phyloP scores from a whole-genome alignment of 2,329 filamentous ascomycete genomes.

The Neofusicoccum parvum region DNA sequence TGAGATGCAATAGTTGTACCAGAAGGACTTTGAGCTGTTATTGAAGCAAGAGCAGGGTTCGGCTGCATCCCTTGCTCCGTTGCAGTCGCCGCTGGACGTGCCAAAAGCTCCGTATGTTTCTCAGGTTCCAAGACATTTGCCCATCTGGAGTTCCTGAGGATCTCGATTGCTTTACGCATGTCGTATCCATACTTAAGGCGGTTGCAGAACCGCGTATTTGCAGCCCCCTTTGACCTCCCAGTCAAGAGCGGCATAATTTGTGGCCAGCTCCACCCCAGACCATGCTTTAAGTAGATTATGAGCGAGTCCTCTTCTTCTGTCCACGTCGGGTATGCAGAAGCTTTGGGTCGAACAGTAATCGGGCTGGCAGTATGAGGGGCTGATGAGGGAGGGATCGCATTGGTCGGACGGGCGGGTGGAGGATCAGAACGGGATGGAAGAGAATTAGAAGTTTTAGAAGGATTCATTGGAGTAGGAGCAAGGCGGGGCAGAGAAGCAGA shows the following conservation, averaged over 20 bases:
- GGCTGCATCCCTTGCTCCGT: neutral
- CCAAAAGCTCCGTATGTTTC: neutral
- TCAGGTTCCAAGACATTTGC: conserved; percentile 5
- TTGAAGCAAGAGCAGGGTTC: too few relatives aligned
- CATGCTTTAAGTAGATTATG: conserved; percentile 46
- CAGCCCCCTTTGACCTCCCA: conserved; percentile 29
- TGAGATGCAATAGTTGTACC: neutral
- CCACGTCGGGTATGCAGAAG: neutral
- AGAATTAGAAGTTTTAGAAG: too few relatives aligned
- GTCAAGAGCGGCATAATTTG: conserved; percentile 40
- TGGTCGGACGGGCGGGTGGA: neutral
- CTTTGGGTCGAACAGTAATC: neutral
- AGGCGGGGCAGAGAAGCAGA: too few relatives aligned
- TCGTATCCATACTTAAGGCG: conserved; percentile 20
- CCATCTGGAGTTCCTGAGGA: conserved; percentile 15
- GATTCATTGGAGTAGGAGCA: too few relatives aligned
- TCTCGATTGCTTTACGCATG: conserved; percentile 31
- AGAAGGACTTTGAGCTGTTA: neutral
- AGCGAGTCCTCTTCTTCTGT: conserved; percentile 32
- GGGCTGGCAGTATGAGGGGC: neutral
- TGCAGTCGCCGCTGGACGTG: neutral
- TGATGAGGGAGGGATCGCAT: neutral
- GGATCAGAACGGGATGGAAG: neutral
- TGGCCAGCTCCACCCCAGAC: conserved; percentile 39
- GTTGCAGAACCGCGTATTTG: conserved; percentile 34